Evolutionary conservation across 176 grass and related monocot genomes (phyloP).

Genomic region (Carex kokanica): DNA sequence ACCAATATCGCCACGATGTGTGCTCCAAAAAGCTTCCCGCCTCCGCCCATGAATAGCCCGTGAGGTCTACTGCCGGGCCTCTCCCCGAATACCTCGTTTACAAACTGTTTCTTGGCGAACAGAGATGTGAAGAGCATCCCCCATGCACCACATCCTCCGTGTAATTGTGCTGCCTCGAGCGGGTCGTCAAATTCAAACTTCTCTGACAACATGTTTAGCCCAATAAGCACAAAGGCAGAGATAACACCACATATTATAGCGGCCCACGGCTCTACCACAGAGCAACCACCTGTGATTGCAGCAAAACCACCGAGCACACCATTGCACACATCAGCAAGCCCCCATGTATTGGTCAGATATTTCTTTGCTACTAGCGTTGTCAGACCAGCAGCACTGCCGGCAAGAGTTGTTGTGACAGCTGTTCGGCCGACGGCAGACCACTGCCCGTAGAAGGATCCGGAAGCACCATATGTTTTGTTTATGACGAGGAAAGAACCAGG

Average conservation of each 20-base stretch:
- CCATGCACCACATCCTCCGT: slow-evolving; percentile 43
- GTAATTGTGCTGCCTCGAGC: slow-evolving; percentile 39
- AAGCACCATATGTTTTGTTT: slow-evolving; percentile 33
- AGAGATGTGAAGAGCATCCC: slow-evolving; percentile 45
- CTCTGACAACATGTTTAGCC: slow-evolving; percentile 29
- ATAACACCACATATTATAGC: slow-evolving; percentile 36
- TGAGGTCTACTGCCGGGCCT: slow-evolving; percentile 19
- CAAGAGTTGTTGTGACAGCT: slow-evolving; percentile 40
- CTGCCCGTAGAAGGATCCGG: slow-evolving; percentile 37
- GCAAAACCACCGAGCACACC: slow-evolving; percentile 44
- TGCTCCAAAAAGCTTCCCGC: slow-evolving; percentile 29
- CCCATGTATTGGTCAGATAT: slow-evolving; percentile 14
- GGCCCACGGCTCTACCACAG: slow-evolving; percentile 40
- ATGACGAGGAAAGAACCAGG: slow-evolving; percentile 38
- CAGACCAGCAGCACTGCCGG: slow-evolving; percentile 29
- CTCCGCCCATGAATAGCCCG: slow-evolving; percentile 45
- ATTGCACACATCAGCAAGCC: slow-evolving; percentile 39
- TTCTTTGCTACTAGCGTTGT: slow-evolving; percentile 36
- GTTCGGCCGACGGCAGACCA: slow-evolving; percentile 40
- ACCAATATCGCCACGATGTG: slow-evolving; percentile 36
- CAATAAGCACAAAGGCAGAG: slow-evolving; percentile 34
- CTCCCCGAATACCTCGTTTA: slow-evolving; percentile 33
- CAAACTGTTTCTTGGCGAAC: slow-evolving; percentile 40
- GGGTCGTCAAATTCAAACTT: slow-evolving; percentile 30
- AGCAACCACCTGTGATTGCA: slow-evolving; percentile 38